phyloP scores from a whole-genome alignment of 345 rosid species.

The Aquilaria malaccensis region DNA sequence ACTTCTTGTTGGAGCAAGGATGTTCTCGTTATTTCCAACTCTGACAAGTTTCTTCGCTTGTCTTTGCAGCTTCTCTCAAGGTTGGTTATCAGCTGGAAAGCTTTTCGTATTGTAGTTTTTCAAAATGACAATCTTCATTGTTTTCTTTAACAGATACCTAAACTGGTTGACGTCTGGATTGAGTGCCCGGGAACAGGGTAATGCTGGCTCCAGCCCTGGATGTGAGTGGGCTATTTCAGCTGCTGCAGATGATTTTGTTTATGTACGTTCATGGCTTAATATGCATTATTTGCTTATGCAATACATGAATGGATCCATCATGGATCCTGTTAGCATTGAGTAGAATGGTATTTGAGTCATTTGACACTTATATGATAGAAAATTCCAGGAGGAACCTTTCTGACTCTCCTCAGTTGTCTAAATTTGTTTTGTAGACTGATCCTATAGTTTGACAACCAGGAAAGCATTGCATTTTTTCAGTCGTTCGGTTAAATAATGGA shows the following conservation, averaged over 20 bases:
- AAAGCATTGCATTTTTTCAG: too few relatives aligned
- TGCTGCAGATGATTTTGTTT: conserved; percentile 68
- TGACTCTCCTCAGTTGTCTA: too few relatives aligned
- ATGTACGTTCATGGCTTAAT: conserved; percentile 40
- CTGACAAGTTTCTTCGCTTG: conserved; percentile 97
- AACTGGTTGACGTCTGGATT: conserved; percentile 85
- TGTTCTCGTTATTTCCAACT: conserved; percentile 77
- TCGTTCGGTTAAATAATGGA: too few relatives aligned
- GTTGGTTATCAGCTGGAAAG: conserved; percentile 28
- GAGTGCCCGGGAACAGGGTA: conserved; percentile 49
- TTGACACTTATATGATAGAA: too few relatives aligned
- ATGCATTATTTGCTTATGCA: conserved; percentile 7
- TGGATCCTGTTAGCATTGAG: too few relatives aligned
- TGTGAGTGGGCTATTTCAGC: conserved; percentile 88
- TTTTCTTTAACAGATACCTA: conserved; percentile 47
- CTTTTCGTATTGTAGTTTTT: conserved; percentile 3
- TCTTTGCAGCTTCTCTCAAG: conserved; percentile 91
- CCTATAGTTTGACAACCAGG: too few relatives aligned
- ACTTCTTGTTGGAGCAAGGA: conserved; percentile 94
- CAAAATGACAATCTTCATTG: conserved; percentile 4
- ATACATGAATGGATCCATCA: not conserved
- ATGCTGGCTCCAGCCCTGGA: conserved; percentile 53
- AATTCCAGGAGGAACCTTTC: too few relatives aligned
- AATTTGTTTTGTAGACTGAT: too few relatives aligned
- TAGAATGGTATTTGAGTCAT: too few relatives aligned